Evolutionary conservation across 2,329 filamentous ascomycete genomes (phyloP), one percentile per base, ranked within the genome.

Genomic region (Exophiala oligosperma): DNA sequence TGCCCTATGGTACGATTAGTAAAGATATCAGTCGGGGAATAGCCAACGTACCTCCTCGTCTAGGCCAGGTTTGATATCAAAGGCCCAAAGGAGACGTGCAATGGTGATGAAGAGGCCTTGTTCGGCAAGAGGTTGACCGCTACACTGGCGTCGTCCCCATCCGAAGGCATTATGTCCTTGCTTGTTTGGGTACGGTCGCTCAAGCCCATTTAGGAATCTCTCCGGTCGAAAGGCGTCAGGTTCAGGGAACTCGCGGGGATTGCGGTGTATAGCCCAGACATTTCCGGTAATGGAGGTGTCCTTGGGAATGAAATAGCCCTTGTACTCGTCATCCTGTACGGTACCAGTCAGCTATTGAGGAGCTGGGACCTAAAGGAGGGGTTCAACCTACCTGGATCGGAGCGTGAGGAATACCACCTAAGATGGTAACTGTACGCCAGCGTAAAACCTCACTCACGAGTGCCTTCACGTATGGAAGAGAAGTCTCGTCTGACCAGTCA

Each of bases 91-190:
- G 76, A 84, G 81, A 24, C 81, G 71, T 0, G 79, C 77, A 57
- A 85, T 81, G 17, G 81, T 81, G 57, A 84, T 79, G 64, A 83
- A 64, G 69, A 78, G 52, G 68, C 68, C 67, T 14, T 70, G 68
- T 0, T 60, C 58, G 1, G 70, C 71, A 28, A 75, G 66, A 56
- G 66, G 60, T 9, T 67, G 49, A 0, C 71, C 72, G 0, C 69
- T 76, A 50, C 76, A 79, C n/a, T 75, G 68, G 4, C 83, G 73
- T 6, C 81, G 72, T 0, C 83, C 82, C 65, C 83, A 84, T 0
- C 79, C 83, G 60, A 85, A 81, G 54, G 77, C 80, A 0, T 82
- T 79, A 0, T 17, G 5, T 2, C 21, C 21, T 17, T 28, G 5
- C 44, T 82, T 81, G 11, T 21, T 14, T 76, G 71, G 74, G 56